Conservation (phyloP, 257 asterid genomes). For the Primulina huaijiensis region DNA sequence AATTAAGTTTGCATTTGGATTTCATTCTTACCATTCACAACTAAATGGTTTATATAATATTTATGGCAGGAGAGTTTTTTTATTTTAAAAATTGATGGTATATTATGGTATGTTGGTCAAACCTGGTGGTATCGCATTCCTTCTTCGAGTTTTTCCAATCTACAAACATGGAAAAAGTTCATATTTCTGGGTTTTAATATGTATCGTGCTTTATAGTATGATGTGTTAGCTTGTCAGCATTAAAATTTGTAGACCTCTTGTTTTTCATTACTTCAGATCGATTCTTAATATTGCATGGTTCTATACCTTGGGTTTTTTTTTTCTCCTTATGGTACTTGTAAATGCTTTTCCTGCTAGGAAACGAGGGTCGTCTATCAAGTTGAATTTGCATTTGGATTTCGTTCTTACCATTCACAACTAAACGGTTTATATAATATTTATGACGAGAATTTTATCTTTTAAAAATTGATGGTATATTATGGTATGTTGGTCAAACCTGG, state of each 20-base stretch:
- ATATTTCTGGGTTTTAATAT: background rate
- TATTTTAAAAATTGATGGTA: too few relatives aligned
- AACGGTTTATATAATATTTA: background rate
- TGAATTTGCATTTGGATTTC: background rate
- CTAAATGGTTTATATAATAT: background rate
- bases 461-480: too few relatives aligned
- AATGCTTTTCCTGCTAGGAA: background rate
- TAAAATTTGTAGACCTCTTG: too few relatives aligned
- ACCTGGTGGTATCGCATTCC: background rate
- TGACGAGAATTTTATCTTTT: too few relatives aligned
- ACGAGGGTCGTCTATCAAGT: background rate
- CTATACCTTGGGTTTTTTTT: too few relatives aligned
- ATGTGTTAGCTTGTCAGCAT: background rate
- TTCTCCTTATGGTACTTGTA: too few relatives aligned
- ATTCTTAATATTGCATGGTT: background rate
- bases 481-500: background rate
- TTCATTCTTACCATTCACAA: background rate
- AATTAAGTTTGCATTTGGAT: background rate
- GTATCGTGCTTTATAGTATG: constrained; percentile 5
- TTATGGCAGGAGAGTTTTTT: too few relatives aligned
- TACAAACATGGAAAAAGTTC: background rate
- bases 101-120: background rate
- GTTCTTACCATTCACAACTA: background rate
- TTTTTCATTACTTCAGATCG: too few relatives aligned
- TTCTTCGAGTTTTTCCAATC: background rate